These are phyloP conservation scores for Anethum foeniculum DNA, from an alignment of 140 eudicot species.

Conservation along the genomic window DNA sequence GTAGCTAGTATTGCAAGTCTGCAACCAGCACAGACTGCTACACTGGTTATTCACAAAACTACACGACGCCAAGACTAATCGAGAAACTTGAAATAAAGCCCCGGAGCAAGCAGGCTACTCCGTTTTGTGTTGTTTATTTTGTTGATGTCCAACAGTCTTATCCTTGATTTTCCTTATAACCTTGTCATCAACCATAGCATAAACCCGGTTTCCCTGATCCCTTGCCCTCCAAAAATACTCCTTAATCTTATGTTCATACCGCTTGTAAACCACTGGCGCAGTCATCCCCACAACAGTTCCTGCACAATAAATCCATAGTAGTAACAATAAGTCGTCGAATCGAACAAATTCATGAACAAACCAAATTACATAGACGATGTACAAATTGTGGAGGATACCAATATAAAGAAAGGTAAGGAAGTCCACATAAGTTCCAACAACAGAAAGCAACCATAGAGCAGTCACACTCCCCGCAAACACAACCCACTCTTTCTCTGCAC, in stretches of 20 bases:
- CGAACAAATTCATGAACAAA: too few species aligned
- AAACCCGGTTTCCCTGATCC: constrained; percentile 29
- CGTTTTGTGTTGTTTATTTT: constrained; percentile 34
- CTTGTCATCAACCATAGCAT: constrained; percentile 36
- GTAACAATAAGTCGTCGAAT: neutral
- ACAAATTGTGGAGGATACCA: constrained; percentile 30
- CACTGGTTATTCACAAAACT: neutral
- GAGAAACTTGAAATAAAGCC: neutral
- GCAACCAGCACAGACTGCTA: neutral
- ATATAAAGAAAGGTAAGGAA: constrained; percentile 44
- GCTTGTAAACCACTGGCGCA: constrained; percentile 38
- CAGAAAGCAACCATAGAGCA: constrained; percentile 43
- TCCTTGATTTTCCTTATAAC: constrained; percentile 29
- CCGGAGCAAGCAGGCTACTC: constrained; percentile 16
- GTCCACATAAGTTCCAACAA: constrained; percentile 37
- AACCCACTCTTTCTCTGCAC: constrained; percentile 58
- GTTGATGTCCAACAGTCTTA: constrained; percentile 19
- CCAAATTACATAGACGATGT: neutral
- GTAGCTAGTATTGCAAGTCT: neutral
- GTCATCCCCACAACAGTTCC: constrained; percentile 49
- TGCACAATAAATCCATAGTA: neutral
- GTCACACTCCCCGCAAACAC: constrained; percentile 34
- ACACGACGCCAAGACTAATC: neutral
- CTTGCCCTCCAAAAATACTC: constrained; percentile 37
- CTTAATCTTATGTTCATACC: constrained; percentile 39